A percentile compares a stretch with the other conserved stretches of the same genome.
Conservation (phyloP, 108 stramenopile species). For the Nitzschia palea region DNA sequence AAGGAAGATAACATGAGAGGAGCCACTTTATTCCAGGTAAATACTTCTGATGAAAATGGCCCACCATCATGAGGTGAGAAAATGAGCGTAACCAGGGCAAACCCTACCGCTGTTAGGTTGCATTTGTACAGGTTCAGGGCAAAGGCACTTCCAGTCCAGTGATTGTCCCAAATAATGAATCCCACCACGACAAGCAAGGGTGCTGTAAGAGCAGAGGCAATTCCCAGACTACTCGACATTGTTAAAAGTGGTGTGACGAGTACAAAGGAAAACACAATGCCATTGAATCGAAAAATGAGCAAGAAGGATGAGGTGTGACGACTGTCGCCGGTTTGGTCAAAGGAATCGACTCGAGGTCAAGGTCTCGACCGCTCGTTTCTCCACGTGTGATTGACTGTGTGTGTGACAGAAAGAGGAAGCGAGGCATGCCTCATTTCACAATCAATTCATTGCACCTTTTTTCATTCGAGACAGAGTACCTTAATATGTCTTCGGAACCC, state of each 20-base stretch:
- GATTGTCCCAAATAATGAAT: constrained; percentile 76
- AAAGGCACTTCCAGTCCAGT: constrained; percentile 77
- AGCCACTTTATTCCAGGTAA: constrained; percentile 32
- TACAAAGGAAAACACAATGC: no score
- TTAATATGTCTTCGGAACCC: constrained; percentile 9
- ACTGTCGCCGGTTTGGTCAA: no score
- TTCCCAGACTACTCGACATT: constrained; percentile 25
- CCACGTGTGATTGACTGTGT: no score
- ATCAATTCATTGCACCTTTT: background rate
- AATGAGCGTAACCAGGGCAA: constrained; percentile 32
- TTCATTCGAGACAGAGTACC: background rate
- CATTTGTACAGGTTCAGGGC: constrained; percentile 87
- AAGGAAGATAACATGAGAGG: constrained; percentile 69
- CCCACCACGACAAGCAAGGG: constrained; percentile 74
- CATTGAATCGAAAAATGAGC: no score
- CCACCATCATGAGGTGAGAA: constrained; percentile 14
- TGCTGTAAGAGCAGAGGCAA: constrained; percentile 57
- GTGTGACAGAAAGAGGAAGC: no score
- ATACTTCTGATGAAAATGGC: constrained; percentile 12
- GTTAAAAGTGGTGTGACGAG: background rate
- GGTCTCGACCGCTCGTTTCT: no score
- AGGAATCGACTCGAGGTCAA: no score
- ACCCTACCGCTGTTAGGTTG: constrained; percentile 67
- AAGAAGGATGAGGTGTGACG: no score
- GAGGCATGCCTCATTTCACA: no score